phyloP scores from a whole-genome alignment of 176 grass and related monocot genomes.

The Cymbopogon citratus region DNA sequence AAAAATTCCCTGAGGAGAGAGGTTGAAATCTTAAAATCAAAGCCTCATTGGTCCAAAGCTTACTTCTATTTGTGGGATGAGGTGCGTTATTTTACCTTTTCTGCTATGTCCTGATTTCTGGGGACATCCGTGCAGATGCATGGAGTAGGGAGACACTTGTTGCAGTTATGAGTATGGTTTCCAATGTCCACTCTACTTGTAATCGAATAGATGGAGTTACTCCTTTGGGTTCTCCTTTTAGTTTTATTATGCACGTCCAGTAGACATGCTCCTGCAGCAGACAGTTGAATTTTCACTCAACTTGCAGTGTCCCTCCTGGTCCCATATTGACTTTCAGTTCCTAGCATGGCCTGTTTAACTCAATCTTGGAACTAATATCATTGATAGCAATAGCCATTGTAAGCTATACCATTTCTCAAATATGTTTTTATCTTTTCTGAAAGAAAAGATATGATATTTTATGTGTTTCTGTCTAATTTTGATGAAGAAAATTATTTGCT shows the following conservation, averaged over 20 bases:
- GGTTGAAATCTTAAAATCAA: constrained; percentile 77
- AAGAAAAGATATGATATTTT: constrained; percentile 5
- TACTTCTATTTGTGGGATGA: constrained; percentile 99
- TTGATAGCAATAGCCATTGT: neutral
- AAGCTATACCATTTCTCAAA: neutral
- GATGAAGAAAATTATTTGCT: neutral
- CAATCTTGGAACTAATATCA: neutral
- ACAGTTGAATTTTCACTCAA: neutral
- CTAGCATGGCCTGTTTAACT: neutral
- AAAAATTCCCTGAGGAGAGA: constrained; percentile 82
- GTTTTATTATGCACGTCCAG: neutral
- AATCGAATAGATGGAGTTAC: neutral
- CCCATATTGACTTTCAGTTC: neutral
- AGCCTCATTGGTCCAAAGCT: constrained; percentile 86
- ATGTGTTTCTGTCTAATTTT: neutral
- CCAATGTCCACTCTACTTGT: neutral
- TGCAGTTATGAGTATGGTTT: neutral
- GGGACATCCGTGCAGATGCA: neutral
- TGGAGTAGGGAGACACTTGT: neutral
- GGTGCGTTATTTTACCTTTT: constrained; percentile 40
- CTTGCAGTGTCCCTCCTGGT: constrained; percentile 9
- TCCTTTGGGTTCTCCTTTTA: neutral
- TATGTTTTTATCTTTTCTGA: neutral
- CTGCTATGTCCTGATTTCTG: constrained; percentile 7
- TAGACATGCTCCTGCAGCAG: constrained; percentile 10